These are phyloP conservation scores for Rhizophlyctis rosea DNA, from an alignment of 192 early-diverging fungal genomes.

Conservation along the genomic window DNA sequence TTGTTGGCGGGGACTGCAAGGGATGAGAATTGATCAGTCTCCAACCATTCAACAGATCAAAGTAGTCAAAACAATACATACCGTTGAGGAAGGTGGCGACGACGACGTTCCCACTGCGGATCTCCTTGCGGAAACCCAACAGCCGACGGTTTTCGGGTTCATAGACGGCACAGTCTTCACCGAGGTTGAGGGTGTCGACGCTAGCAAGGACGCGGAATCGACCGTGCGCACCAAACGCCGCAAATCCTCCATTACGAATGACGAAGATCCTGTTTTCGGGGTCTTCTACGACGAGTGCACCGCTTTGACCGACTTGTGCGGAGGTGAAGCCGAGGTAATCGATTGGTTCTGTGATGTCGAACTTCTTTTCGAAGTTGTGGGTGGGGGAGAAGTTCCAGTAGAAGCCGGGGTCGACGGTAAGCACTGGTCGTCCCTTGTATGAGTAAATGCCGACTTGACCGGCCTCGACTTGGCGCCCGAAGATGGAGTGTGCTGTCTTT, in stretches of 20 bases:
- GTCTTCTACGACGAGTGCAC: slow-evolving; percentile 42
- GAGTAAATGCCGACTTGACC: slow-evolving; percentile 39
- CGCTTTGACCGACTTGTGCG: slow-evolving; percentile 43
- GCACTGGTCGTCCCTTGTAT: slow-evolving; percentile 35
- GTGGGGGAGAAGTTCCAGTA: slow-evolving; percentile 40
- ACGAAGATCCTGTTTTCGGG: slow-evolving; percentile 47
- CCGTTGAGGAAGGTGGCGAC: slow-evolving; percentile 48
- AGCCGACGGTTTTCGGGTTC: slow-evolving; percentile 29
- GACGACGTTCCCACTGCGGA: slow-evolving; percentile 23
- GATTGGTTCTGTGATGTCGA: slow-evolving; percentile 31
- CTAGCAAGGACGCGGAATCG: slow-evolving; percentile 36
- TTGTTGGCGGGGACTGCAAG: slow-evolving; percentile 61
- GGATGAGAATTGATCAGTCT: no score
- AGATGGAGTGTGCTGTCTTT: slow-evolving; percentile 26
- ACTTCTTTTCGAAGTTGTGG: slow-evolving; percentile 27
- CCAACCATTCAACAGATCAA: no score
- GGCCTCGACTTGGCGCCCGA: slow-evolving; percentile 33
- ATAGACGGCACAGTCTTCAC: slow-evolving; percentile 31
- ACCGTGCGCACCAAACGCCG: slow-evolving; percentile 40
- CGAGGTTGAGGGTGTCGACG: slow-evolving; percentile 49
- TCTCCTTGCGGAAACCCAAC: slow-evolving; percentile 43
- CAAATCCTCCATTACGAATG: slow-evolving; percentile 47
- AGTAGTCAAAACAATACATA: no score
- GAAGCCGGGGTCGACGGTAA: slow-evolving; percentile 35
- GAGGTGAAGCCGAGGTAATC: slow-evolving; percentile 42